Evolutionary conservation across 2,329 filamentous ascomycete species (phyloP), one percentile per base, ranked within the genome.

Genomic region (Penicillium concentricum): DNA sequence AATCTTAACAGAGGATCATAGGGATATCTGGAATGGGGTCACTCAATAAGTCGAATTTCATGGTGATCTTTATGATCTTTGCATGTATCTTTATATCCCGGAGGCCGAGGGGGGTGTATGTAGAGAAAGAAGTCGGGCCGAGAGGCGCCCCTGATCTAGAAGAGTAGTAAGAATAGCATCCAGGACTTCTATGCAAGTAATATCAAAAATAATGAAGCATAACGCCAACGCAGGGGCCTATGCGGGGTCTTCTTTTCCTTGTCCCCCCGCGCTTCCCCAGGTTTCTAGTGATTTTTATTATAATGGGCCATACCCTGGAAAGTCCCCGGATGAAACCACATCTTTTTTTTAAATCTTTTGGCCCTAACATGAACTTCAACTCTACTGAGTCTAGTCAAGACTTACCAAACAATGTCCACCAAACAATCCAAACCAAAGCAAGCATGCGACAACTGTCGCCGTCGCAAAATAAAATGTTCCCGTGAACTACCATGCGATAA

Each of bases 381-480:
- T 26, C 38, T 15, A n/a, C 18, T 18, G 20, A 26, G 38, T 51
- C 28, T 34, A 35, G 12, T 2, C 30, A 24, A 34, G 43, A 47
- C 24, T 10, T 35, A 35, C 3, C 45, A 58, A 68, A 55, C 60
- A 57, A 44, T 51, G 52, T 54, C 45, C 51, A 37, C 56, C 56
- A 62, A 55, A 63, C 51, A 61, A 65, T 39, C 66, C 67, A 54
- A 50, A 43, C 48, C 65, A 24, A 75, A 74, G 56, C 73, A 76
- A 60, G 72, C 74, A 44, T 76, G 74, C 56, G 73, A 76, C 52
- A 75, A 75, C 52, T 78, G 76, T 64, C 70, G 75, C 30, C 67
- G 70, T 16, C 72, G 75, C 45, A 78, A 78, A 56, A 74, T 78
- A 54, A 78, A 75, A 67, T 78, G 76, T 55, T 70, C 69, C 44